Base-by-base conservation (phyloP, 306 rosid species). In the Acmispon strigosus region DNA sequence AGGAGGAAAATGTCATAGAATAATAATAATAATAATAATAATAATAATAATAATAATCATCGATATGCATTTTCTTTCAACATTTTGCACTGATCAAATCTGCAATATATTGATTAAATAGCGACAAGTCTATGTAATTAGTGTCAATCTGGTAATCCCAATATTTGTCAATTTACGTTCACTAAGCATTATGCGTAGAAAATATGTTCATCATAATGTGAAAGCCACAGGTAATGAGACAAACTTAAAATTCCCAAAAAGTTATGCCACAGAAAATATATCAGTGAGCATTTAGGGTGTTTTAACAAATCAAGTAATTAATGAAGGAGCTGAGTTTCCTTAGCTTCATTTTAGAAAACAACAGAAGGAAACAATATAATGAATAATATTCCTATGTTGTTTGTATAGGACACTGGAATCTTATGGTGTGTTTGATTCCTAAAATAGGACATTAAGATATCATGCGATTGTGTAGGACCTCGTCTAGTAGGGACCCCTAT, bases 1-100 rank as follows among this genome's bases (percentile, higher is more conserved):
- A 36, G 20, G 13, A 39, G 14, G 10, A 37, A 83, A 73, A 17
- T 59, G 69, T 78, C 78, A 85, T 42, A n/a, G 3, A 27, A 32
- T 32, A 32, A 32, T 4, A 32, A 5, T 32, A 32, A 32, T 32
- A 27, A 32, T 32, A 32, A 32, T 32, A 32, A 32, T 32, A 32
- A 41, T 27, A 41, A 72, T 60, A 62, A 72, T 14, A 37, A 65
- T 44, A 36, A 65, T 17, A 27, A 52, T 55, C 44, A 17, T 52
- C 60, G 51, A 52, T 20, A 54, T 37, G 68, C 32, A 64, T 64
- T 43, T 61, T 65, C 52, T 20, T 58, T 14, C 68, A 56, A 27
- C 47, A 71, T 36, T 71, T 71, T 66, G 17, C 47, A 59, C 11
- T 12, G 3, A 63, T 58, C 14, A 32, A 48, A 42, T 49, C 42